Percentiles rank a stretch among this genome's conserved stretches.
phyloP scores from a whole-genome alignment of 2,329 filamentous ascomycete genomes.

The Colletotrichum aenigma region DNA sequence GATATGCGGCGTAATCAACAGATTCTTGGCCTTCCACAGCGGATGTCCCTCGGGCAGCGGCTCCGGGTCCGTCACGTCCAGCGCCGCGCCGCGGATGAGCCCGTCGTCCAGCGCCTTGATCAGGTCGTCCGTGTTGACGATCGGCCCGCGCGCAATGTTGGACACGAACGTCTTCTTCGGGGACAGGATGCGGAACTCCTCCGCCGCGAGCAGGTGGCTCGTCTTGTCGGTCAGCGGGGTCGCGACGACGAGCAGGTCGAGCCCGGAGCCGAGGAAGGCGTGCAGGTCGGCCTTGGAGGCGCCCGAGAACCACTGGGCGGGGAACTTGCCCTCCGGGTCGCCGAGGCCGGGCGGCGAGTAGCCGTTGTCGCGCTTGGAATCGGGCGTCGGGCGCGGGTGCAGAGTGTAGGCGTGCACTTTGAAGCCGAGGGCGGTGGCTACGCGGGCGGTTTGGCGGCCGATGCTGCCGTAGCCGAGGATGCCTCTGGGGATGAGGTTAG shows the following conservation, averaged over 20 bases:
- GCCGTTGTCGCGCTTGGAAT: slow-evolving; percentile 65
- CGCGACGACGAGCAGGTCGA: slow-evolving; percentile 58
- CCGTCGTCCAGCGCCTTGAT: slow-evolving; percentile 66
- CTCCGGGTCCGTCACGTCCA: slow-evolving; percentile 83
- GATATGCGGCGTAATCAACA: slow-evolving; percentile 64
- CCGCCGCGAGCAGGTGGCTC: slow-evolving; percentile 51
- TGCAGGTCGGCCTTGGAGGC: slow-evolving; percentile 46
- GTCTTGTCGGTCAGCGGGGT: slow-evolving; percentile 56
- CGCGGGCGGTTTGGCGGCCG: slow-evolving; percentile 56
- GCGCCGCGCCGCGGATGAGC: slow-evolving; percentile 68
- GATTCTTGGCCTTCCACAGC: slow-evolving; percentile 73
- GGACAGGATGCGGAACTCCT: slow-evolving; percentile 52
- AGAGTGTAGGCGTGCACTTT: slow-evolving; percentile 78
- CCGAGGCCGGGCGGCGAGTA: slow-evolving; percentile 73
- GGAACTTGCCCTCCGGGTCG: slow-evolving; percentile 53
- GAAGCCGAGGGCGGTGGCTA: slow-evolving; percentile 71
- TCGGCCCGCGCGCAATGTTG: slow-evolving; percentile 71
- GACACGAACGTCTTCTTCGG: slow-evolving; percentile 63
- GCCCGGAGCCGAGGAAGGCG: slow-evolving; percentile 51
- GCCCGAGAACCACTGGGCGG: slow-evolving; percentile 56
- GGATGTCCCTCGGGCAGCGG: slow-evolving; percentile 71
- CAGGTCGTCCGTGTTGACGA: slow-evolving; percentile 59
- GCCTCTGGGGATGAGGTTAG: slow-evolving; percentile 35
- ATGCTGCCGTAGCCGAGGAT: slow-evolving; percentile 61
- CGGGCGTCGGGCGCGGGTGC: slow-evolving; percentile 68